Percentiles rank a stretch among this genome's conserved stretches.
These are phyloP conservation scores for Zasmidium cellare DNA, from an alignment of 2,329 filamentous ascomycete species.

Conservation along the genomic window DNA sequence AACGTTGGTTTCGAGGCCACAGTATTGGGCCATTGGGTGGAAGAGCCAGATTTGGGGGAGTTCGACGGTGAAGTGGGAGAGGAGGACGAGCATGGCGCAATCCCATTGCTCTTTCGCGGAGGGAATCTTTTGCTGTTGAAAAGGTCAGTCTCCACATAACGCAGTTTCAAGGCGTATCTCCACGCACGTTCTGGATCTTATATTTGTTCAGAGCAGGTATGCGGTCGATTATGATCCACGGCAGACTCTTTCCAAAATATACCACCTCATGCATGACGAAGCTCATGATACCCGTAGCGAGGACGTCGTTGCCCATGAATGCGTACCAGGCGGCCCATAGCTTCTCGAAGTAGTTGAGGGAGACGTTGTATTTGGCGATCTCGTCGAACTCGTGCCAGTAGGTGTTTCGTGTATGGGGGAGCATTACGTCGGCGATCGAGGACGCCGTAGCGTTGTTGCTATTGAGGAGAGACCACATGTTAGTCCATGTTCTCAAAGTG, in stretches of 20 bases:
- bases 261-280: constrained; percentile 92
- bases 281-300: constrained; percentile 96
- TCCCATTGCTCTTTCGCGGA: constrained; percentile 92
- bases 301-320: constrained; percentile 95
- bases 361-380: constrained; percentile 72
- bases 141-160: constrained; percentile 20
- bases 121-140: constrained; percentile 71
- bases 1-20: constrained; percentile 82
- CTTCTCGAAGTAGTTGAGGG: constrained; percentile 82
- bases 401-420: constrained; percentile 49
- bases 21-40: constrained; percentile 92
- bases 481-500: neutral
- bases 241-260: constrained; percentile 89
- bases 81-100: constrained; percentile 87
- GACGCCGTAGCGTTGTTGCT: constrained; percentile 35
- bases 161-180: neutral
- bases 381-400: constrained; percentile 68
- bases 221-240: constrained; percentile 88
- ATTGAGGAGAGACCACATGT: constrained; percentile 6
- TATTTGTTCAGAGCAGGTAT: constrained; percentile 88
- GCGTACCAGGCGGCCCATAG: constrained; percentile 96
- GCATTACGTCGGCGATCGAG: constrained; percentile 36
- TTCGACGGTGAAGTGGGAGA: constrained; percentile 97
- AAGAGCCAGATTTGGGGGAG: constrained; percentile 99
- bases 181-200: constrained; percentile 82